A percentile compares a stretch with the other conserved stretches of the same genome.
Evolutionary conservation across 768 basidiomycete species (phyloP).

Genomic region (Tylopilus plumbeoviolaceoides): DNA sequence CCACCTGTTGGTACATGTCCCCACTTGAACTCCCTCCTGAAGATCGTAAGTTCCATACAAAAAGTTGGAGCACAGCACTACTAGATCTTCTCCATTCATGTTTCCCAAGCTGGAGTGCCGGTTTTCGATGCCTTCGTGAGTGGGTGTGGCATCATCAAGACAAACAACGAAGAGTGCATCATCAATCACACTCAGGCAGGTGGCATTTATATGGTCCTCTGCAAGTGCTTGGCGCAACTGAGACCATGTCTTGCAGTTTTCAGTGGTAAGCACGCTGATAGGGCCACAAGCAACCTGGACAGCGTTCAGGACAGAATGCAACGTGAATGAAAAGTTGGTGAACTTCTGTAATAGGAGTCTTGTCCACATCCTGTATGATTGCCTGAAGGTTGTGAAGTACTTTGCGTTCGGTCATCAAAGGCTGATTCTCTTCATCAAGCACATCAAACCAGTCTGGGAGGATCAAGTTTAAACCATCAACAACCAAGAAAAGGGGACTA

Average conservation of each 20-base stretch:
- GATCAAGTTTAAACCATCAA: background rate
- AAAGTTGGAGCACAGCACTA: conserved; percentile 86
- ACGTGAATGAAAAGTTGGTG: too few relatives aligned
- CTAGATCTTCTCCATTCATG: conserved; percentile 52
- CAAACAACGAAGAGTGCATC: conserved; percentile 91
- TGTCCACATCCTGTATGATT: conserved; percentile 85
- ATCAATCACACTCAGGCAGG: conserved; percentile 82
- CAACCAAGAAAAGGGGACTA: background rate
- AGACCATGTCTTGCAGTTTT: conserved; percentile 93
- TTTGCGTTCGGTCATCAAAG: conserved; percentile 74
- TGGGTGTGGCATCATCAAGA: conserved; percentile 70
- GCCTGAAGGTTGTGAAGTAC: conserved; percentile 86
- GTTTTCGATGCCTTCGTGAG: conserved; percentile 15
- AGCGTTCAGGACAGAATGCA: background rate
- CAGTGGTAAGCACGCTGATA: conserved; percentile 92
- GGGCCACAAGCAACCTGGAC: conserved; percentile 69
- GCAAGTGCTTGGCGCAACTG: conserved; percentile 61
- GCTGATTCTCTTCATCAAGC: conserved; percentile 71
- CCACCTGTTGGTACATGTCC: conserved; percentile 96
- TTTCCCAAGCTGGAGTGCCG: background rate
- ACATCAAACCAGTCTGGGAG: conserved; percentile 90
- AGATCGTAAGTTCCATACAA: conserved; percentile 89
- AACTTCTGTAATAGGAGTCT: conserved; percentile 55
- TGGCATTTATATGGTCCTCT: conserved; percentile 68
- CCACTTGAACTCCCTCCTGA: conserved; percentile 82